Evolutionary conservation across 768 basidiomycete species (phyloP), one percentile per base, ranked within the genome.

Genomic region (Boletales sp.): DNA sequence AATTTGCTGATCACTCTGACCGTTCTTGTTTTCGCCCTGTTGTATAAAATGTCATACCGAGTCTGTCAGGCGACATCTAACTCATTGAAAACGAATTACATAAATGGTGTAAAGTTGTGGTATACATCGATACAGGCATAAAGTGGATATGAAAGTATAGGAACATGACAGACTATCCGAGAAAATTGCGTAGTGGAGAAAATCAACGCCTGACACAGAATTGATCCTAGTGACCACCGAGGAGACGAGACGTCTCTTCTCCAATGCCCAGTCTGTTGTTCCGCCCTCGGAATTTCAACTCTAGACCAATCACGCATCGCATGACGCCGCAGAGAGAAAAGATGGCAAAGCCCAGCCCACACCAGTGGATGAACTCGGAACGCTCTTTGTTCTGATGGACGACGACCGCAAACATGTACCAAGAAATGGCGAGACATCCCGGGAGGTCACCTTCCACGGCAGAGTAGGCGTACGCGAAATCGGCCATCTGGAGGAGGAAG

Each of bases 381-480:
- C 62, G 67, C 32, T 66, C 68, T 43, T 67, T 63, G 38, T 52
- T 67, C 63, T 82, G 72, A 52, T 79, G 71, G 19, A 73, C 74
- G 66, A 82, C 87, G 68, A 86, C 77, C 29, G 81, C 86, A 57
- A 80, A 83, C 29, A 87, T 69, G 37, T 73, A 76, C 80, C 81
- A 86, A 7, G 83, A 74, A 58, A 87, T 82, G 48, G 82, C 83
- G 50, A 83, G 76, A 46, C 83, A 77, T 1, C 81, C 86, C 0
- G 84, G 83, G 24, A 86, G 73, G 62, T 87, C 86, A 30, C 86
- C 86, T 57, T 83, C 79, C 8, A 72, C 61, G 24, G 76, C 74
- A 9, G 81, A 78, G 68, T 84, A 86, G 18, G 84, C 83, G 64
- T 88, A 87, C 4, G 79, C 77, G 35, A 78, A 79, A 38, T 80